Evolutionary conservation across 176 grass and related monocot genomes (phyloP), one percentile per base, ranked within the genome.

Genomic region (Metroxylon sagu): DNA sequence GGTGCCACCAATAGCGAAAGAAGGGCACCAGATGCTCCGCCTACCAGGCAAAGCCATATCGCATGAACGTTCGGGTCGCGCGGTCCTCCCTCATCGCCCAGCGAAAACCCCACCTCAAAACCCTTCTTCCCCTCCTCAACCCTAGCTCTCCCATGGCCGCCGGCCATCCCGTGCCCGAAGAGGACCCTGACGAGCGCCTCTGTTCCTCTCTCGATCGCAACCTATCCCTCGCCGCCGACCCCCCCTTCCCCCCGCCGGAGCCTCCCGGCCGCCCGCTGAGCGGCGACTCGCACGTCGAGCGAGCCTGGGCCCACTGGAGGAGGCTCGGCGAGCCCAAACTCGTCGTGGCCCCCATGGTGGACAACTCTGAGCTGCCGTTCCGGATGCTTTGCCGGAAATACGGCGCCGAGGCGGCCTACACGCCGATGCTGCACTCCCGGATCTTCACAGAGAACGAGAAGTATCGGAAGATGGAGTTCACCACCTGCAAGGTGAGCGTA

Each of bases 401-500:
- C 57, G 93, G 93, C 49, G 87, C 87, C 16, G 67, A 73, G 49
- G 93, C 81, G 3, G 93, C 87, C 0, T 98, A 98, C 77, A 98
- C 93, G 68, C 93, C 93, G 27, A 98, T 98, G 93, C 87, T 98
- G 77, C 87, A 98, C 59, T 92, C 84, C 18, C 80, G 93, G 69
- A 98, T 98, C 71, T 98, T 98, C 84, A 80, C 84, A 3, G 87
- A 98, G 84, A 98, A 83, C 65, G 87, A 98, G n/a, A 92, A 98
- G 84, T 82, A 92, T 66, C 65, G 93, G 71, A 69, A 70, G 7
- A 83, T 89, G 93, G 93, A 98, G 69, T 98, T 98, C 73, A 88
- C 81, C 16, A 92, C 93, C 50, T 92, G 93, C 69, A 88, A 92
- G 84, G 21, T 76, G 49, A 74, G 67, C 10, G 7, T 2, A 6